Evolutionary conservation across 1,284 basidiomycete species (phyloP), one percentile per base, ranked within the genome.

Genomic region (Leccinum cinnamomeum): DNA sequence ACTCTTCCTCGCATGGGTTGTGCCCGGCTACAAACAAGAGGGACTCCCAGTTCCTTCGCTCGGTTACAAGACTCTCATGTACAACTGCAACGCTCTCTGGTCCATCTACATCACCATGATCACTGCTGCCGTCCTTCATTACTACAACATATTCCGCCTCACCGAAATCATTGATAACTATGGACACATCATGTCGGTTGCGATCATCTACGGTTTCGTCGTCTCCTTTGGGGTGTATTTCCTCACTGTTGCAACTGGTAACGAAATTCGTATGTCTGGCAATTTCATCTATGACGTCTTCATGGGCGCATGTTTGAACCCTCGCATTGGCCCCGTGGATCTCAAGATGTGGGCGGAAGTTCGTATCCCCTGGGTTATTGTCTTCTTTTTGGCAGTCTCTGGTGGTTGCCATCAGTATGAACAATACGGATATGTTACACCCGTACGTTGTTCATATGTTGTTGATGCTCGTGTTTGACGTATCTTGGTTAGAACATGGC

Each of bases 261-360:
- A 89, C 68, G 85, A 90, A 65, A 89, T 96, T 57, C 86, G 97
- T 67, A 97, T 98, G 92, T 95, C 92, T 16, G 95, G 95, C 58
- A 97, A 89, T 79, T 87, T 92, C 77, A 84, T 96, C 68, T 99
- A 97, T 75, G 95, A 97, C 72, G 90, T 95, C 66, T 97, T 95
- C 79, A 98, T 98, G 95, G 97, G 97, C 55, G 95, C 95, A 44
- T 85, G 84, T 59, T 82, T 99, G 66, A 99, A 98, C 80, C 97
- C 97, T 12, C 88, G 97, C 63, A 85, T 99, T 66, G 95, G 95
- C n/a, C 82, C 84, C 39, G 85, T 99, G 69, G 97, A 98, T 78
- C 81, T 99, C 73, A 99, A 99, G 82, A 98, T 99, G 96, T 99
- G 96, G 88, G 94, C 94, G 28, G 97, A 99, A 77, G 97, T 99